Base-by-base conservation (phyloP, 2,329 filamentous ascomycete genomes). In the Xylaria sp. region DNA sequence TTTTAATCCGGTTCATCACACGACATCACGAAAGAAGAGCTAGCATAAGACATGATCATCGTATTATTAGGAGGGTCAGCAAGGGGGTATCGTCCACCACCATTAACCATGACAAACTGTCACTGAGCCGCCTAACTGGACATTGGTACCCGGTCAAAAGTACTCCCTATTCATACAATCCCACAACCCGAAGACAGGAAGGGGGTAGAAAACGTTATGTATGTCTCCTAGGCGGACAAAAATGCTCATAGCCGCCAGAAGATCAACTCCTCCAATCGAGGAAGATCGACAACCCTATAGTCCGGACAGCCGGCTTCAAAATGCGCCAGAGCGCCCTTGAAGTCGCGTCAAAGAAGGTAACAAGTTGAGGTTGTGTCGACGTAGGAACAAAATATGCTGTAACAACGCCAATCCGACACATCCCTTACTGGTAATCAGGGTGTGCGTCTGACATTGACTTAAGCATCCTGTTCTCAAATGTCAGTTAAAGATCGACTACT, bases 401-500 rank as follows among this genome's bases (percentile, higher is more conserved):
- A 30, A 30, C 23, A 30, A 30, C 23, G 23, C 23, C 23, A 30
- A 30, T 30, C 23, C 23, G 23, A 48, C 16, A 53, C 42, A 52
- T 54, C 54, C 46, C 34, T n/a, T 13, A 47, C 51, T 53, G 47
- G 48, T 58, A 65, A 53, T 53, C 59, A 59, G 65, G 66, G 44
- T 60, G 62, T 48, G 65, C 65, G 56, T 73, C 63, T 37, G 70
- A 69, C 60, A 75, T 71, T 23, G 73, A 72, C 63, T 73, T 71
- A 54, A 75, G 70, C 68, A 74, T 74, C 46, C 72, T 75, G 39
- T 44, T 19, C 42, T 39, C 35, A 30, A 30, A 10, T 50, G 57
- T 70, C 60, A 68, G 66, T 59, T 55, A 34, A 52, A 39, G 11
- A 53, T 23, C 35, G 37, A 42, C 8, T 13, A 52, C 35, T n/a